Conservation (phyloP, 2,329 filamentous ascomycete species). For the Aspergillus nomiae region DNA sequence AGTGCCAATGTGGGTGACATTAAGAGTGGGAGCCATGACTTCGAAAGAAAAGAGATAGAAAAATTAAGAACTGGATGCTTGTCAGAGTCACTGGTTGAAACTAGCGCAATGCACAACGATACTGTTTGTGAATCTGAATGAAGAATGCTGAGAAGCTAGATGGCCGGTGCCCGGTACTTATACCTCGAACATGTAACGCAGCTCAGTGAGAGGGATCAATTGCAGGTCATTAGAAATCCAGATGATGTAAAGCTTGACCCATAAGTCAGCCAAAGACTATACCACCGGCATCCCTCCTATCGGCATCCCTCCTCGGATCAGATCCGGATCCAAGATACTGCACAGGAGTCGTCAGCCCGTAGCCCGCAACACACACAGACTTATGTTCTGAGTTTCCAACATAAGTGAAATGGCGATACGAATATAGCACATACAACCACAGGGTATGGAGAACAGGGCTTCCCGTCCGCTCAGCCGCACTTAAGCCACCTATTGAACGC, state of each 20-base stretch:
- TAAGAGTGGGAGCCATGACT: constrained; percentile 19
- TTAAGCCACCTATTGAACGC: neutral
- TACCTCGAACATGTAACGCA: neutral
- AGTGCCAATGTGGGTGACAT: constrained; percentile 51
- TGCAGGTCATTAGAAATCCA: neutral
- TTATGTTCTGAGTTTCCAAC: too few species aligned
- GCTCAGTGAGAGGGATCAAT: too few species aligned
- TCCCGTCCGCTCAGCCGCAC: too few species aligned
- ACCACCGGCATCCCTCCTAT: neutral
- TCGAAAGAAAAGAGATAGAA: neutral
- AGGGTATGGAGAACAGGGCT: too few species aligned
- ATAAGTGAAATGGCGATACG: too few species aligned
- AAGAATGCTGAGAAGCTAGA: neutral
- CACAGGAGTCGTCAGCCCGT: too few species aligned
- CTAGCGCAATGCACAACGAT: too few species aligned
- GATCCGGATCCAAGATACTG: neutral
- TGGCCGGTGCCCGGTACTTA: neutral
- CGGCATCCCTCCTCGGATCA: neutral
- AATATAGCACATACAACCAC: too few species aligned
- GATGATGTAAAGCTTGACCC: neutral
- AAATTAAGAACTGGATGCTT: neutral
- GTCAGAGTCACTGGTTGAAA: too few species aligned
- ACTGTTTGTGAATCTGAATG: neutral
- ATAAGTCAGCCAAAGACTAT: neutral
- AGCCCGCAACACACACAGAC: too few species aligned